A percentile compares a stretch with the other conserved stretches of the same genome.
Conservation (phyloP, 352 stramenopile species). For the Globisporangium heterothallicum region DNA sequence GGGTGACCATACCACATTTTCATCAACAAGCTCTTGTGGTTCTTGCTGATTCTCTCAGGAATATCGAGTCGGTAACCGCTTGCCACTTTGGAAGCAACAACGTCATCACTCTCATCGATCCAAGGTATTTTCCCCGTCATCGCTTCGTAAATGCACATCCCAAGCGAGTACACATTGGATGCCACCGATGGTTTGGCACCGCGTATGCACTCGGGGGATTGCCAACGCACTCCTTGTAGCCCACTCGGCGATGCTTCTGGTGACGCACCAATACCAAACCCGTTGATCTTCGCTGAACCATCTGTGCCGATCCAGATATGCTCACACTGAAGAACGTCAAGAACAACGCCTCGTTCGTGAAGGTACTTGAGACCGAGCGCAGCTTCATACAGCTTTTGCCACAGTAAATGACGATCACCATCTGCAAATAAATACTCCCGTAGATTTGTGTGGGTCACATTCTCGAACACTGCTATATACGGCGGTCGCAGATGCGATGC, state of each 20-base stretch:
- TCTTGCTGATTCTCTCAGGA: background rate
- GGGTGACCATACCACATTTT: background rate
- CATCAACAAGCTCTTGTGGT: background rate
- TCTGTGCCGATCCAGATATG: background rate
- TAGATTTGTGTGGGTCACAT: background rate
- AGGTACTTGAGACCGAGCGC: background rate
- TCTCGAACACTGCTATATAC: slow-evolving; percentile 3
- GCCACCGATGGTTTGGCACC: background rate
- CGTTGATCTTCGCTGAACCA: background rate
- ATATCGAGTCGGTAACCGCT: background rate
- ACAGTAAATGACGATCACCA: background rate
- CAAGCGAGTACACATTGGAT: slow-evolving; percentile 2
- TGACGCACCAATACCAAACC: background rate
- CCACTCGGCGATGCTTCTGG: background rate
- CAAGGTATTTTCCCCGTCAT: background rate
- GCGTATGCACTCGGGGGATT: background rate
- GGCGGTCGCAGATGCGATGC: slow-evolving; percentile 8
- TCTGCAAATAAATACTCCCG: background rate
- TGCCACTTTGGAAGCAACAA: background rate
- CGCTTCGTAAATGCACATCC: slow-evolving; percentile 1
- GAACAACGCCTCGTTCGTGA: background rate
- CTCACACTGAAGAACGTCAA: background rate
- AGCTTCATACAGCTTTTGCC: background rate
- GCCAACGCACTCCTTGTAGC: background rate
- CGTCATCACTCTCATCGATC: background rate